These are phyloP conservation scores for Neonectria hederae DNA, from an alignment of 2,329 filamentous ascomycete genomes.

Conservation along the genomic window DNA sequence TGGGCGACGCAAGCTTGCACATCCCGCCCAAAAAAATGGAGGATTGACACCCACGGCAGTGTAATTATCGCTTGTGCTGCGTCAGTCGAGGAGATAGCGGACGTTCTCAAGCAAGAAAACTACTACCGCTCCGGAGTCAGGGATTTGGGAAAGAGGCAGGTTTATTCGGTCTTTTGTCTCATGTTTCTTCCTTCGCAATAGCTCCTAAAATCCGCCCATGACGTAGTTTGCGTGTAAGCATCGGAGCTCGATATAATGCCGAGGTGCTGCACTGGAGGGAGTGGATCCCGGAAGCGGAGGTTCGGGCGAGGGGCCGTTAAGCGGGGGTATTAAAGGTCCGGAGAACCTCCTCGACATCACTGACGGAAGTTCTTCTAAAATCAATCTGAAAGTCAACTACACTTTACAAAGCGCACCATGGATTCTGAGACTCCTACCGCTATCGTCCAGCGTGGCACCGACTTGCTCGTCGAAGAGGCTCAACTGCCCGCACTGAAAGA, in stretches of 20 bases:
- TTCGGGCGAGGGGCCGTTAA: neutral
- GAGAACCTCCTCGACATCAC: neutral
- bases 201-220: too few relatives aligned
- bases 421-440: conserved; percentile 15
- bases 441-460: conserved; percentile 17
- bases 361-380: neutral
- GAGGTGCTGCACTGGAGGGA: neutral
- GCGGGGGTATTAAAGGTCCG: neutral
- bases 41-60: conserved; percentile 4
- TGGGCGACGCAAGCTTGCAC: conserved; percentile 10
- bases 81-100: too few relatives aligned
- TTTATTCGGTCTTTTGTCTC: too few relatives aligned
- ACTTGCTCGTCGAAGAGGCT: neutral
- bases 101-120: too few relatives aligned
- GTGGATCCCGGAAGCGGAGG: neutral
- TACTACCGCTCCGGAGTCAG: too few relatives aligned
- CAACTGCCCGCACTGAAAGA: conserved; percentile 16
- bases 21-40: neutral
- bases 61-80: neutral
- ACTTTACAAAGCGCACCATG: neutral
- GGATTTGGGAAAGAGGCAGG: too few relatives aligned
- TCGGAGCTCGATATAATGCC: neutral
- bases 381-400: neutral
- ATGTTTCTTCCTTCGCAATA: too few relatives aligned
- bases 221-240: conserved; percentile 7